These are phyloP conservation scores for Ophiosphaerella korrae DNA, from an alignment of 2,329 filamentous ascomycete genomes.

Conservation along the genomic window DNA sequence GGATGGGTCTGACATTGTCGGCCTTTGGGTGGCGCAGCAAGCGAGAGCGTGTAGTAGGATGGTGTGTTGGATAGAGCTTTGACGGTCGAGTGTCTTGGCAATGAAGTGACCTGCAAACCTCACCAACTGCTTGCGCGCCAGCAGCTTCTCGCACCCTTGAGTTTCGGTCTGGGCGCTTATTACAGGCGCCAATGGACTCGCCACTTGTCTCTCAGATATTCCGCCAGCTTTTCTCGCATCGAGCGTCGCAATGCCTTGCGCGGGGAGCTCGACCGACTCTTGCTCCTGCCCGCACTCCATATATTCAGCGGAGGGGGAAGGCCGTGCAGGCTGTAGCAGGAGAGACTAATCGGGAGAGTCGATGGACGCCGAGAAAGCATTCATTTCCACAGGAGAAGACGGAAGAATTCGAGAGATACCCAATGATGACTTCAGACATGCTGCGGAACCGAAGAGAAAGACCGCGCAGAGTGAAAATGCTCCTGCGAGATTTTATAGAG, in stretches of 20 bases:
- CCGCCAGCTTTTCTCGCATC: slow-evolving; percentile 80
- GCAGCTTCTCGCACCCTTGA: slow-evolving; percentile 20
- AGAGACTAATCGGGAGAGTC: slow-evolving; percentile 63
- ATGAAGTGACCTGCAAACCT: slow-evolving; percentile 21
- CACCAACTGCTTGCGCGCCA: slow-evolving; percentile 30
- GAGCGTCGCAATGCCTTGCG: slow-evolving; percentile 60
- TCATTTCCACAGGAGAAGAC: slow-evolving; percentile 76
- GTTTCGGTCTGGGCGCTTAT: slow-evolving; percentile 8
- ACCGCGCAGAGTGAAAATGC: slow-evolving; percentile 91
- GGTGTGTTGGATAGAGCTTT: slow-evolving; percentile 25
- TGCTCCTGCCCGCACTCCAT: slow-evolving; percentile 46
- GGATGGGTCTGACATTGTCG: slow-evolving; percentile 40
- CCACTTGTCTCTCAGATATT: slow-evolving; percentile 78
- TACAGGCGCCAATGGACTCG: slow-evolving; percentile 73
- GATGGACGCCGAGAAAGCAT: slow-evolving; percentile 85
- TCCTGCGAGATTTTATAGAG: slow-evolving; percentile 96
- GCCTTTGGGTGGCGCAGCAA: neutral
- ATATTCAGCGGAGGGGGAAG: slow-evolving; percentile 38
- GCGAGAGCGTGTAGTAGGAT: slow-evolving; percentile 3
- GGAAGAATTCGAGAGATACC: slow-evolving; percentile 80
- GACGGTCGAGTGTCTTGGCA: slow-evolving; percentile 33
- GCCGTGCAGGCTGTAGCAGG: slow-evolving; percentile 34
- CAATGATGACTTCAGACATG: slow-evolving; percentile 81
- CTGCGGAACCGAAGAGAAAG: slow-evolving; percentile 74
- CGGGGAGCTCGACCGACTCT: slow-evolving; percentile 48